phyloP scores from a whole-genome alignment of 768 basidiomycete genomes.

The Pisolithus tinctorius region DNA sequence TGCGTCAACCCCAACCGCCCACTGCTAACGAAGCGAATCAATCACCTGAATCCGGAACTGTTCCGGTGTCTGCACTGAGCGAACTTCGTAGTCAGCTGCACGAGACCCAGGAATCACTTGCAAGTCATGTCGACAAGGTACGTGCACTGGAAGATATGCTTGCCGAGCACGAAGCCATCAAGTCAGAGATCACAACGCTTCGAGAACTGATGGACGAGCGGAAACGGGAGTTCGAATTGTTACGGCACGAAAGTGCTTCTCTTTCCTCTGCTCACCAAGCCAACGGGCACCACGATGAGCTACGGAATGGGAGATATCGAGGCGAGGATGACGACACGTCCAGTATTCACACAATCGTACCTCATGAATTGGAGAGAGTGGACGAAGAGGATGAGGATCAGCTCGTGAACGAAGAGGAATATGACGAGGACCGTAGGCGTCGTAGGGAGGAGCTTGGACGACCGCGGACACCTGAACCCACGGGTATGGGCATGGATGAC shows the following conservation, averaged over 20 bases:
- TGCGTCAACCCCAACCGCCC: constrained; percentile 35
- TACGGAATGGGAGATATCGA: constrained; percentile 17
- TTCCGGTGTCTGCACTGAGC: constrained; percentile 29
- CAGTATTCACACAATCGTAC: constrained; percentile 66
- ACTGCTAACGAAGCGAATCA: constrained; percentile 18
- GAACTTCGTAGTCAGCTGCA: constrained; percentile 78
- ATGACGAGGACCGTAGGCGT: constrained; percentile 41
- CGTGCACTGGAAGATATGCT: constrained; percentile 76
- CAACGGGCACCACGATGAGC: constrained; percentile 12
- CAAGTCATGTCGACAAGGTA: constrained; percentile 76
- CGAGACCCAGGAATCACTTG: constrained; percentile 76
- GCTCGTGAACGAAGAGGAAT: constrained; percentile 30
- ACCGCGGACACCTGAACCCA: constrained; percentile 79
- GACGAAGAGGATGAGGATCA: constrained; percentile 72
- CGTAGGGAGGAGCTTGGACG: constrained; percentile 54
- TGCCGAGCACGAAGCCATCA: constrained; percentile 78
- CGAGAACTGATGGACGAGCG: constrained; percentile 67
- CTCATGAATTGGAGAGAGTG: constrained; percentile 64
- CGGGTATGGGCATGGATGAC: constrained; percentile 48
- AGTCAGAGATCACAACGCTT: constrained; percentile 67
- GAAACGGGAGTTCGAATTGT: constrained; percentile 40
- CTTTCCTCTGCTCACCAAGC: constrained; percentile 17
- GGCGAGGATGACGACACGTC: constrained; percentile 65
- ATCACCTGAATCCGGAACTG: constrained; percentile 20
- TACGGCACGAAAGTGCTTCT: constrained; percentile 15